Percentiles rank a stretch among this genome's conserved stretches.
phyloP scores from a whole-genome alignment of 768 basidiomycete species.

The Russula griseocarnosa region DNA sequence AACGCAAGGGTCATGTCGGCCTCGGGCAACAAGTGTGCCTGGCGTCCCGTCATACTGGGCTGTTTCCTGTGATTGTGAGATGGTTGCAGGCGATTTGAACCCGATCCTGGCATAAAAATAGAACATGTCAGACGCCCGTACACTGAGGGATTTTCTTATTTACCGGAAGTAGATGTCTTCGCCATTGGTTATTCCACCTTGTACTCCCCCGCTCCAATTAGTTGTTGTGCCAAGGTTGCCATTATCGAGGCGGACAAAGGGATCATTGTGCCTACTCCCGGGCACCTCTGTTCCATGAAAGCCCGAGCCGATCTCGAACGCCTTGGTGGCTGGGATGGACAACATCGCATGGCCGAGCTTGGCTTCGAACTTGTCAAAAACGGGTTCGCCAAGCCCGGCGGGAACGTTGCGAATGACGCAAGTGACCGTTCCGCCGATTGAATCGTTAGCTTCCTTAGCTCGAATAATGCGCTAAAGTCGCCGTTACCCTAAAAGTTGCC shows the following conservation, averaged over 20 bases:
- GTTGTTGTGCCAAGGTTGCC: constrained; percentile 79
- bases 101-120: constrained; percentile 56
- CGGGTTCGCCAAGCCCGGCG: constrained; percentile 90
- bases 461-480: constrained; percentile 77
- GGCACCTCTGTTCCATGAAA: constrained; percentile 93
- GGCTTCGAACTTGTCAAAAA: constrained; percentile 98
- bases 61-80: constrained; percentile 86
- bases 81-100: constrained; percentile 98
- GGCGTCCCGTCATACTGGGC: constrained; percentile 90
- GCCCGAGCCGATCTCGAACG: constrained; percentile 95
- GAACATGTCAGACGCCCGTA: not conserved
- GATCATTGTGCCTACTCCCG: constrained; percentile 91
- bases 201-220: constrained; percentile 96
- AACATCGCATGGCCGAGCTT: constrained; percentile 96
- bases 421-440: constrained; percentile 96
- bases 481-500: not conserved
- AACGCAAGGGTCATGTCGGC: constrained; percentile 96
- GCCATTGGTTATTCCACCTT: constrained; percentile 97
- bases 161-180: constrained; percentile 97
- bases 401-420: constrained; percentile 93
- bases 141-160: constrained; percentile 26
- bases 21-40: constrained; percentile 84
- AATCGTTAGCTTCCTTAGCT: constrained; percentile 86
- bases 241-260: constrained; percentile 60
- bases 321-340: constrained; percentile 97